phyloP scores from a whole-genome alignment of 1,284 basidiomycete species.

The Salmacisia buchloeana region DNA sequence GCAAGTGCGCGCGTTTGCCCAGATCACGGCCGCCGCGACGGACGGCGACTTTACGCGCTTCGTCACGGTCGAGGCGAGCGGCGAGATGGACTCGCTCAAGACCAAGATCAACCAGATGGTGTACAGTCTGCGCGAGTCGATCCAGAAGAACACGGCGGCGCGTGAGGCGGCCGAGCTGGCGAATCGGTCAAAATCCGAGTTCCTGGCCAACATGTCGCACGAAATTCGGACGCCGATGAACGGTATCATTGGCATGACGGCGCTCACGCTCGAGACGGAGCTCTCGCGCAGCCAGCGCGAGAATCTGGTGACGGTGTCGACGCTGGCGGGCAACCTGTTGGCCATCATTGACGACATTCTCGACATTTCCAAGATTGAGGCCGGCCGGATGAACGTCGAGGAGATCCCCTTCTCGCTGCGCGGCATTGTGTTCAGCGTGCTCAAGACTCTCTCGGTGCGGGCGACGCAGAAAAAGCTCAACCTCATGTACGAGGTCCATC shows the following conservation, averaged over 20 bases:
- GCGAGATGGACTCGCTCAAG: conserved; percentile 99
- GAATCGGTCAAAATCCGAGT: conserved; percentile 94
- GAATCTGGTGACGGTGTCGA: conserved; percentile 91
- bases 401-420: conserved; percentile 96
- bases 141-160: conserved; percentile 98
- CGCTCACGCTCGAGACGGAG: conserved; percentile 89
- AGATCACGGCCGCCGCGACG: conserved; percentile 96
- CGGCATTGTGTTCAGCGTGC: conserved; percentile 90
- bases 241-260: conserved; percentile 97
- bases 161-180: conserved; percentile 89
- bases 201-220: conserved; percentile 55
- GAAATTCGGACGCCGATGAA: conserved; percentile 51
- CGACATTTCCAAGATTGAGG: conserved; percentile 60
- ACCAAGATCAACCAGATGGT: conserved; percentile 99
- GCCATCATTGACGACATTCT: conserved; percentile 69
- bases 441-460: conserved; percentile 96
- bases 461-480: conserved; percentile 97
- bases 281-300: conserved; percentile 83
- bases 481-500: conserved; percentile 92
- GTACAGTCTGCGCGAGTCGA: conserved; percentile 89
- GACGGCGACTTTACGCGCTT: conserved; percentile 98
- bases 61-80: conserved; percentile 96
- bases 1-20: conserved; percentile 97
- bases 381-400: conserved; percentile 99
- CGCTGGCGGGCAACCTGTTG: conserved; percentile 82